Base-by-base conservation (phyloP, 306 rosid species). In the Parietaria judaica region DNA sequence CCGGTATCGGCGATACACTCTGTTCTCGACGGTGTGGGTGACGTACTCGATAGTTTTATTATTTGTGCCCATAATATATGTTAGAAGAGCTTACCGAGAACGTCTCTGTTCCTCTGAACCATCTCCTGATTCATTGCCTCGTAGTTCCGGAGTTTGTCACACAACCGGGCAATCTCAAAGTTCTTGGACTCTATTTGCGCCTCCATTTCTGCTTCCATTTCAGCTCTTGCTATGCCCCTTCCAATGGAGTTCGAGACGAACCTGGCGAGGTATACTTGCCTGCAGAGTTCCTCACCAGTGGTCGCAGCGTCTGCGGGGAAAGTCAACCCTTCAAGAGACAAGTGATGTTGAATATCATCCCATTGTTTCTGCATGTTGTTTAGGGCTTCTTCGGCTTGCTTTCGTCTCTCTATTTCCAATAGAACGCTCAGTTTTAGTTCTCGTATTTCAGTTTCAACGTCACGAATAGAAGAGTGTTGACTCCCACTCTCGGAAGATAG, bases 101-200 rank as follows among this genome's bases (percentile, higher is more conserved):
- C 95, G 38, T 94, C 97, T 82, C 82, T 94, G 75, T 94, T 94
- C 79, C 99, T 81, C 84, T 94, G 99, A 68, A 87, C 89, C 99
- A 94, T 88, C 81, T 94, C 99, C 80, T 77, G 87, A 76, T 88
- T 94, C 88, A 86, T 89, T 36, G 89, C 89, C 87, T 88, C 95
- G 66, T 94, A 94, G 73, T 74, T 88, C 51, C 38, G 88, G 44
- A 94, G 95, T 41, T 95, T 87, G 70, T 94, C 99, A 50, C 64
- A 41, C 74, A 94, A 79, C 35, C 99, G 84, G 71, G 89, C 87
- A 66, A 94, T 94, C 76, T 94, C 99, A 74, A 88, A 86, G 74
- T 94, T 86, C 85, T 94, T 94, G 0, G 72, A 62, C 70, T 83
- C 90, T 8, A 94, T 65, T 69, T 71, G 94, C 63, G 85, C 75